A percentile compares a stretch with the other conserved stretches of the same genome.
phyloP scores from a whole-genome alignment of 2,329 filamentous ascomycete species.

The Tolypocladium sp. region DNA sequence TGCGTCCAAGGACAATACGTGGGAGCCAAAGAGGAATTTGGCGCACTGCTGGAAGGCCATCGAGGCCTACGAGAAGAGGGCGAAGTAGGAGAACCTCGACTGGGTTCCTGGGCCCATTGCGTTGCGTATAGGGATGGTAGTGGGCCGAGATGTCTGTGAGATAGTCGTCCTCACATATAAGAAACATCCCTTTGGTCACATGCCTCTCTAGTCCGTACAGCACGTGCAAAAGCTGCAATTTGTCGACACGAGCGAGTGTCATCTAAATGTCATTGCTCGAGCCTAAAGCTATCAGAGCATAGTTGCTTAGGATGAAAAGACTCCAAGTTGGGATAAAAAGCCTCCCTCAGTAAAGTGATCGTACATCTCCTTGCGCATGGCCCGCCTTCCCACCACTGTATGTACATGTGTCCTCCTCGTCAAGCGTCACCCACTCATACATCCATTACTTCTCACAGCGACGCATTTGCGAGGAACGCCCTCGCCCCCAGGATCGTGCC shows the following conservation, averaged over 20 bases:
- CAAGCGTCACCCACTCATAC: neutral
- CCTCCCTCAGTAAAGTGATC: neutral
- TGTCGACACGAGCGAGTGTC: neutral
- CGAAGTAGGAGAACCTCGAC: neutral
- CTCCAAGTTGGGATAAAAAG: neutral
- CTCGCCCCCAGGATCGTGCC: conserved; percentile 16
- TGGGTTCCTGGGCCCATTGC: neutral
- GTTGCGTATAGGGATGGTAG: neutral
- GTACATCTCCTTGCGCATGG: neutral
- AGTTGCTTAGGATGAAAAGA: neutral
- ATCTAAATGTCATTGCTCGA: neutral
- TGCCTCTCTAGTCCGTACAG: too few species aligned
- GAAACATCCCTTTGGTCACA: neutral
- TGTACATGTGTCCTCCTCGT: neutral
- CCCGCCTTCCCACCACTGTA: neutral
- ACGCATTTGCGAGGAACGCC: conserved; percentile 9
- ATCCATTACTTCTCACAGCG: neutral
- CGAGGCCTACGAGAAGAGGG: conserved; percentile 22
- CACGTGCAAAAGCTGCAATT: too few species aligned
- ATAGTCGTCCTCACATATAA: neutral
- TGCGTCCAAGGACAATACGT: conserved; percentile 33
- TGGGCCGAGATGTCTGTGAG: neutral
- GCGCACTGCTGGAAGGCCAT: conserved; percentile 26
- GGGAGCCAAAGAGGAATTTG: conserved; percentile 42
- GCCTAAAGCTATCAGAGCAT: neutral